Base-by-base conservation (phyloP, 2,329 filamentous ascomycete species). In the Penicillium sclerotiorum region DNA sequence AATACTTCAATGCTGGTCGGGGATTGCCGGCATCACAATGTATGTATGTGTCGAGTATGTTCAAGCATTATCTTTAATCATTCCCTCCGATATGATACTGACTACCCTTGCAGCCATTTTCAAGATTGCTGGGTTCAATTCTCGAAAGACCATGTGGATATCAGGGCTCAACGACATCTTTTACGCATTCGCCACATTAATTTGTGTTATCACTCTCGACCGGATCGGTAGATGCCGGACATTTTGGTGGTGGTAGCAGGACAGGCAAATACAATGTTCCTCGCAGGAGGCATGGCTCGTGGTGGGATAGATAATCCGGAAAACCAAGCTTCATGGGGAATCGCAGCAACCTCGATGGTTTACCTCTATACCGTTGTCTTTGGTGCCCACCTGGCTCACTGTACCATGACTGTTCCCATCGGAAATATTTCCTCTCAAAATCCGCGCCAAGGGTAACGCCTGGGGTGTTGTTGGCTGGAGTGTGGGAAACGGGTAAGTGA, bases 341-440 rank as follows among this genome's bases (percentile, higher is more conserved):
- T 30, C 20, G 40, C 25, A 32, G 40, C 40, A 1, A 30, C 40
- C 9, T 30, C 22, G 62, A 62, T 46, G 63, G 65, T 23, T 62
- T 65, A 43, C 58, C 62, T 12, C 2, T 88, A 87, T 69, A 87
- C 87, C 59, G 82, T 83, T 5, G 84, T 83, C 47, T 88, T 87
- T 54, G 85, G 84, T 25, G 83, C 84, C n/a, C 0, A 84, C 82
- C 1, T 85, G 82, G 79, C 65, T 86, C 7, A 83, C 84, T 13
- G 75, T 86, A 15, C 84, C 84, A 1, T 88, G 83, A 83, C 35
- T 72, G 39, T 72, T 73, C 49, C 71, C 77, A 0, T 75, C 79
- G 40, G 80, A 80, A 53, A 68, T 80, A 58, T 80, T 78, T 45
- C 79, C 80, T 4, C 73, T 80, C 62, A 78, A 77, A 65, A 81